Evolutionary conservation across 2,329 filamentous ascomycete species (phyloP).

Genomic region (Thielaviopsis ethacetica): DNA sequence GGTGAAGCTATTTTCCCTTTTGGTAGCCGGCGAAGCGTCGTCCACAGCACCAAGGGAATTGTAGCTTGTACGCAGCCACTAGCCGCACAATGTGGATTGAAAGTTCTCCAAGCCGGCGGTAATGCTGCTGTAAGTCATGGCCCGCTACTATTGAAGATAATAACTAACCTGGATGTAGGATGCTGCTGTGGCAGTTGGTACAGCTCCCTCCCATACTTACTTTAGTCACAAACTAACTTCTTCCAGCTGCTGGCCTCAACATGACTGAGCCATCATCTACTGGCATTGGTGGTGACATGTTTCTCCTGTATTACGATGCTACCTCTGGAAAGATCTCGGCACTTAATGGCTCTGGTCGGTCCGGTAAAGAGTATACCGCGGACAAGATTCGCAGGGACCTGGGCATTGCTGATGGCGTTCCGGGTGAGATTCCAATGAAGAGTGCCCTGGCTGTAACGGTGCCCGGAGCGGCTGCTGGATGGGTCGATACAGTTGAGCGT

Average conservation of each 20-base stretch:
- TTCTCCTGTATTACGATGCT: slow-evolving; percentile 83
- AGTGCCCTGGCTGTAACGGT: slow-evolving; percentile 74
- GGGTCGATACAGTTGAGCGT: slow-evolving; percentile 73
- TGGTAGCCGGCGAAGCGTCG: slow-evolving; percentile 53
- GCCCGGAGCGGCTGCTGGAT: slow-evolving; percentile 81
- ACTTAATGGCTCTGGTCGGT: slow-evolving; percentile 85
- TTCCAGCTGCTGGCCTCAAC: slow-evolving; percentile 69
- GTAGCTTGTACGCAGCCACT: slow-evolving; percentile 81
- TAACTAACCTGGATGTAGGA: slow-evolving; percentile 38
- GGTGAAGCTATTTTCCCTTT: slow-evolving; percentile 1
- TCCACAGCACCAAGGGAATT: slow-evolving; percentile 85
- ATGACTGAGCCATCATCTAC: slow-evolving; percentile 87
- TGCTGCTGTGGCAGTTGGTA: slow-evolving; percentile 85
- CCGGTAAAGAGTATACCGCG: slow-evolving; percentile 51
- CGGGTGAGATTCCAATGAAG: slow-evolving; percentile 49
- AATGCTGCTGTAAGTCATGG: slow-evolving; percentile 65
- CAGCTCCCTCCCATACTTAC: slow-evolving; percentile 15
- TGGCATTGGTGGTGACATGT: slow-evolving; percentile 94
- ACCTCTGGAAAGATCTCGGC: slow-evolving; percentile 66
- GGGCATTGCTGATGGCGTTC: slow-evolving; percentile 40
- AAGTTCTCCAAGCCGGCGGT: slow-evolving; percentile 70
- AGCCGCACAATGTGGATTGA: slow-evolving; percentile 73
- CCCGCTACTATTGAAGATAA: slow-evolving; percentile 3
- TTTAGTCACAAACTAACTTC: background rate
- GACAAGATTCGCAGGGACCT: slow-evolving; percentile 55